A percentile compares a stretch with the other conserved stretches of the same genome.
Conservation (phyloP, 1,139 yeast species). For the Entelexis sorbosivorans region DNA sequence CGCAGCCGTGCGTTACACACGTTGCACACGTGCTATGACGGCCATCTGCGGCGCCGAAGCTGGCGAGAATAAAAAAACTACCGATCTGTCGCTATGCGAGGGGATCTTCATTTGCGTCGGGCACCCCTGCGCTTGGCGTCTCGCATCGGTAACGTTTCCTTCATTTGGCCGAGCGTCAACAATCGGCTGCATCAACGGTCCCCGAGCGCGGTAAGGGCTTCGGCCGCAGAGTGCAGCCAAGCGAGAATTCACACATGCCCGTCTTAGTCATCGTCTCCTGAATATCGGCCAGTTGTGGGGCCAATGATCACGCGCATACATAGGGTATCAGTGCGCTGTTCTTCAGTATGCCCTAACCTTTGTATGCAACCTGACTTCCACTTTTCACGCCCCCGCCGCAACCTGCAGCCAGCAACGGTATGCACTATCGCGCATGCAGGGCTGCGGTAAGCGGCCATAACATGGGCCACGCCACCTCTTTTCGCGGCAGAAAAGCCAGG, state of each 20-base stretch:
- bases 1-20: not conserved
- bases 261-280: not conserved
- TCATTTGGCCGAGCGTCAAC: not conserved
- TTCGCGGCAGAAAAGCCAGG: not conserved
- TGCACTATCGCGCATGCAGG: conserved; percentile 8
- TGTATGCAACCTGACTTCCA: not conserved
- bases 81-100: too few relatives aligned
- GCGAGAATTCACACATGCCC: not conserved
- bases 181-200: not conserved
- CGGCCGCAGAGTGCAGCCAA: conserved; percentile 4
- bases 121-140: not conserved
- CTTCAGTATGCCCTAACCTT: not conserved
- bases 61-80: too few relatives aligned
- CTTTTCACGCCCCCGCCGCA: conserved; percentile 2
- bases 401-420: conserved; percentile 6
- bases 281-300: not conserved
- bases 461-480: conserved; percentile 5
- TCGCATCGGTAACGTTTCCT: not conserved
- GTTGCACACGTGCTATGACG: too few relatives aligned
- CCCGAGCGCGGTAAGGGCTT: not conserved
- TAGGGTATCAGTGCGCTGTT: not conserved
- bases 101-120: not conserved
- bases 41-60: too few relatives aligned
- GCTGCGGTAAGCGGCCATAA: not conserved
- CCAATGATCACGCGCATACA: conserved; percentile 1